These are phyloP conservation scores for Chaetomium sp. DNA, from an alignment of 2,329 filamentous ascomycete species.

Conservation along the genomic window DNA sequence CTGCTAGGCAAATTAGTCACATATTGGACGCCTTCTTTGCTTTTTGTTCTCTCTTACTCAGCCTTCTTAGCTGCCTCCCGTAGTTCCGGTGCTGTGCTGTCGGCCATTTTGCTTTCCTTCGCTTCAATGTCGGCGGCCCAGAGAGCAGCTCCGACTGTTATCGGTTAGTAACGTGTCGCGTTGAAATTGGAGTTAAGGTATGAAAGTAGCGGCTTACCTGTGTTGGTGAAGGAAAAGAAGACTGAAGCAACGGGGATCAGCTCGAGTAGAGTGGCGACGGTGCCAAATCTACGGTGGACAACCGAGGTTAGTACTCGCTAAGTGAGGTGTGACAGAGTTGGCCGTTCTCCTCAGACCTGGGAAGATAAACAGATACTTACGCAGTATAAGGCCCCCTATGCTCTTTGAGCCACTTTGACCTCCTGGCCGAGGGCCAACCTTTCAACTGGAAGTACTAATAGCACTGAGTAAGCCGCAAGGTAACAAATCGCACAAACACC, in stretches of 20 bases:
- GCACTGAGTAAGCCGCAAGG: conserved; percentile 43
- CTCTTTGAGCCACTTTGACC: conserved; percentile 60
- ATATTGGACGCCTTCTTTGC: not conserved
- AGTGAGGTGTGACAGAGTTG: not conserved
- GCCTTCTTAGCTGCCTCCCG: conserved; percentile 44
- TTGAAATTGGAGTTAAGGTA: not conserved
- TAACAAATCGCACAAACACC: not conserved
- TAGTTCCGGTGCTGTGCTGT: conserved; percentile 44
- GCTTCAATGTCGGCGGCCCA: conserved; percentile 84
- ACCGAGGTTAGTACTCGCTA: not conserved
- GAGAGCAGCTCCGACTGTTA: conserved; percentile 74
- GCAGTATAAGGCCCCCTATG: conserved; percentile 73
- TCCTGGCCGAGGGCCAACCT: conserved; percentile 62
- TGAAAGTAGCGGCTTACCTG: conserved; percentile 42
- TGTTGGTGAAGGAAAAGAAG: conserved; percentile 84
- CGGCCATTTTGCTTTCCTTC: conserved; percentile 43
- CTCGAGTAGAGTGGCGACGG: conserved; percentile 71
- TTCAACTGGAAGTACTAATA: conserved; percentile 86
- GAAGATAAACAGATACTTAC: conserved; percentile 42
- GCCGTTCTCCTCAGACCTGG: not conserved
- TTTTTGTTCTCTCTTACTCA: conserved; percentile 31
- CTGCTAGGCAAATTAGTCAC: too few relatives aligned
- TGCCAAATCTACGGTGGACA: conserved; percentile 55
- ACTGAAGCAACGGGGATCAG: conserved; percentile 78
- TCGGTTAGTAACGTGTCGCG: not conserved